These are phyloP conservation scores for Mollisiaceae sp. DNA, from an alignment of 2,329 filamentous ascomycete species.

Conservation along the genomic window DNA sequence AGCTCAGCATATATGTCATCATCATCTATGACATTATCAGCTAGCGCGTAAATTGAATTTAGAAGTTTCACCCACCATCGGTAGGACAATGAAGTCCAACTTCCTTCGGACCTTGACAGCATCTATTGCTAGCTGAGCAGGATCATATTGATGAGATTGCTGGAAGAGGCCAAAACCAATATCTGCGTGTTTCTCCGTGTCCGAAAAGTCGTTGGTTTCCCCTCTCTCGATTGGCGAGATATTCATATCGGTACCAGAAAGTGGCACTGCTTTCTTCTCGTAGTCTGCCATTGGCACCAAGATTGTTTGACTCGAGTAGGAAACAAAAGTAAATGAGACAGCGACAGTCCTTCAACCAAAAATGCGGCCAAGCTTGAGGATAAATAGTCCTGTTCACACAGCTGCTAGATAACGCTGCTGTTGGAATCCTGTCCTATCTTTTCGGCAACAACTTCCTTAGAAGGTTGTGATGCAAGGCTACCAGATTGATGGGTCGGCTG, in stretches of 20 bases:
- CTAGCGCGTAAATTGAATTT: not conserved
- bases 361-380: not conserved
- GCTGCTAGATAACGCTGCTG: not conserved
- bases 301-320: not conserved
- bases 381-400: not conserved
- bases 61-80: constrained; percentile 40
- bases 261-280: constrained; percentile 7
- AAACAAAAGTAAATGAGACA: not conserved
- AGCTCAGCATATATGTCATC: constrained; percentile 18
- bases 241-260: not conserved
- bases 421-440: not conserved
- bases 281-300: constrained; percentile 10
- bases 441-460: not conserved
- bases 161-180: constrained; percentile 38
- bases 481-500: not conserved
- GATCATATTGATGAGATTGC: constrained; percentile 45
- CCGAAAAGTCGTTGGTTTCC: not conserved
- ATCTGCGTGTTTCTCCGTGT: constrained; percentile 11
- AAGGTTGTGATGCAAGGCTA: not conserved
- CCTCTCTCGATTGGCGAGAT: constrained; percentile 16
- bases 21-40: constrained; percentile 9
- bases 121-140: constrained; percentile 43
- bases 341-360: not conserved
- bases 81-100: constrained; percentile 46
- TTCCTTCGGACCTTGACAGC: constrained; percentile 43